phyloP scores from a whole-genome alignment of 1,139 yeast genomes.

The Wickerhamomyces sp. region DNA sequence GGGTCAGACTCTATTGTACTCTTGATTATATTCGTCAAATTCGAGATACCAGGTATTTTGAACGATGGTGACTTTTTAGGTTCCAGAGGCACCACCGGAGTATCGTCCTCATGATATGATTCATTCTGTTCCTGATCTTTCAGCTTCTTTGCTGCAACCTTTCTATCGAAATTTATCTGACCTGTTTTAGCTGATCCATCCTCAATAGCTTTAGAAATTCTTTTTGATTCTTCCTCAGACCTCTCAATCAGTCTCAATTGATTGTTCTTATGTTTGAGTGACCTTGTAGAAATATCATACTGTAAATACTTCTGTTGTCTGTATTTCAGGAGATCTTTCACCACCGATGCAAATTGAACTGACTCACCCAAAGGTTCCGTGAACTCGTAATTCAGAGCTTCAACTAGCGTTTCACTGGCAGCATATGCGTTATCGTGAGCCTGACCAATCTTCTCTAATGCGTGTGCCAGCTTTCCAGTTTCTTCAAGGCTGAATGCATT shows the following conservation, averaged over 20 bases:
- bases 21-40: slow-evolving; percentile 58
- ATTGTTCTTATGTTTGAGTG: slow-evolving; percentile 42
- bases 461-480: slow-evolving; percentile 36
- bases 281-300: slow-evolving; percentile 49
- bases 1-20: slow-evolving; percentile 73
- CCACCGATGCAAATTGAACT: slow-evolving; percentile 66
- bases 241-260: slow-evolving; percentile 47
- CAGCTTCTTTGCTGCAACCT: slow-evolving; percentile 15
- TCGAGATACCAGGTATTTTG: slow-evolving; percentile 43
- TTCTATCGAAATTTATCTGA: slow-evolving; percentile 25
- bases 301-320: slow-evolving; percentile 66
- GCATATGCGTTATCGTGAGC: slow-evolving; percentile 69
- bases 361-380: slow-evolving; percentile 81
- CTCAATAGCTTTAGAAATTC: slow-evolving; percentile 28
- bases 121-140: slow-evolving; percentile 27
- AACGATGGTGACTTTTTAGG: slow-evolving; percentile 30
- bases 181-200: slow-evolving; percentile 27
- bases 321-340: slow-evolving; percentile 61
- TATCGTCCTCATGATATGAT: background rate
- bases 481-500: slow-evolving; percentile 69
- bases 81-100: slow-evolving; percentile 16
- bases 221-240: slow-evolving; percentile 27
- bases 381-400: slow-evolving; percentile 60
- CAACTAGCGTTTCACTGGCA: slow-evolving; percentile 55
- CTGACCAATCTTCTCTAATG: slow-evolving; percentile 71